Conservation (phyloP, 352 stramenopile species). For the Phytophthora agathidicida region DNA sequence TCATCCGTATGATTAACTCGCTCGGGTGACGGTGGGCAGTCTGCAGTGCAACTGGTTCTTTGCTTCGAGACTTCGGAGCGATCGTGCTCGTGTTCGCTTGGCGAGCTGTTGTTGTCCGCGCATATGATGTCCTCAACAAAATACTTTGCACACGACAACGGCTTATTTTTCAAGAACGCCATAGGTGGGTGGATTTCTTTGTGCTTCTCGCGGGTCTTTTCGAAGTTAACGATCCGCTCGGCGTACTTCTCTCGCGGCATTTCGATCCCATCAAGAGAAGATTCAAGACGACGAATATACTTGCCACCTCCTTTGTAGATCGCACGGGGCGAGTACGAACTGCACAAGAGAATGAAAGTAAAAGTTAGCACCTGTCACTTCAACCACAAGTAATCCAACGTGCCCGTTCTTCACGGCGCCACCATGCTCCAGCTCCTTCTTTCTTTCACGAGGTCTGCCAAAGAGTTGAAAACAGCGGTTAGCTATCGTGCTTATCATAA, state of each 20-base stretch:
- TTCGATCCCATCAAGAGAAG: slow-evolving; percentile 10
- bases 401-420: slow-evolving; percentile 55
- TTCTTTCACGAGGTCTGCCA: slow-evolving; percentile 47
- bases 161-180: slow-evolving; percentile 58
- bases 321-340: slow-evolving; percentile 52
- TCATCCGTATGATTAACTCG: slow-evolving; percentile 23
- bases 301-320: slow-evolving; percentile 66
- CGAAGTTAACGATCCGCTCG: slow-evolving; percentile 55
- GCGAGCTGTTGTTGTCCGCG: slow-evolving; percentile 21
- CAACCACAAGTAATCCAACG: neutral
- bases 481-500: no score
- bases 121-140: slow-evolving; percentile 60
- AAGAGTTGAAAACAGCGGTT: neutral
- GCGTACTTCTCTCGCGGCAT: slow-evolving; percentile 50
- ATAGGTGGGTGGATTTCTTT: slow-evolving; percentile 79
- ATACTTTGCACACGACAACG: slow-evolving; percentile 62
- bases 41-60: slow-evolving; percentile 32
- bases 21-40: slow-evolving; percentile 32
- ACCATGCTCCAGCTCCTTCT: slow-evolving; percentile 49
- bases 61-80: neutral
- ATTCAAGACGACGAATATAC: slow-evolving; percentile 38
- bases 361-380: neutral
- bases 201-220: slow-evolving; percentile 60
- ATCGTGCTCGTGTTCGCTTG: slow-evolving; percentile 17
- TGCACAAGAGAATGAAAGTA: slow-evolving; percentile 6